Evolutionary conservation across 176 grass and related monocot genomes (phyloP).

Genomic region (Rhynchospora breviuscula): DNA sequence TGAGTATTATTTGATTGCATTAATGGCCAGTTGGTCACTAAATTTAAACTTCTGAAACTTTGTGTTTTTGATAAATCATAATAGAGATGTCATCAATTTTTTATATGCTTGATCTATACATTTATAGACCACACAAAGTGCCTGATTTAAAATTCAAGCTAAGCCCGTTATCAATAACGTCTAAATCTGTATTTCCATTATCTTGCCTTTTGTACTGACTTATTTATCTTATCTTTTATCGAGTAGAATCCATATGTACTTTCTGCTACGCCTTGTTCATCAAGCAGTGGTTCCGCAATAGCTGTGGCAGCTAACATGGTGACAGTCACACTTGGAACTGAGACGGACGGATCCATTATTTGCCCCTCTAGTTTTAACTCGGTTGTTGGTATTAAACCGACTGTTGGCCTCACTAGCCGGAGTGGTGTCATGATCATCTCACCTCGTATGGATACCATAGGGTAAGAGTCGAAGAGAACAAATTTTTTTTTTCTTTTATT

Average conservation of each 20-base stretch:
- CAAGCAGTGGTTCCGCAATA: constrained; percentile 75
- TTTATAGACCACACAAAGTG: neutral
- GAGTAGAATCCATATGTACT: constrained; percentile 60
- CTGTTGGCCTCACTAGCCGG: constrained; percentile 71
- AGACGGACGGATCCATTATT: constrained; percentile 81
- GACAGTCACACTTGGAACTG: constrained; percentile 68
- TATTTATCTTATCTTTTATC: neutral
- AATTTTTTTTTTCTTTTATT: neutral
- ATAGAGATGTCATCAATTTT: neutral
- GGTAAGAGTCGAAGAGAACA: constrained; percentile 42
- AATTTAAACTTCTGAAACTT: neutral
- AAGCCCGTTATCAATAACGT: neutral
- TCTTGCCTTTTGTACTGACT: neutral
- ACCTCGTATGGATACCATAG: constrained; percentile 59
- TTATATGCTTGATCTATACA: neutral
- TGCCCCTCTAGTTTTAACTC: constrained; percentile 68
- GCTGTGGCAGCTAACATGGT: constrained; percentile 56
- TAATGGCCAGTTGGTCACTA: neutral
- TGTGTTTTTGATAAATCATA: neutral
- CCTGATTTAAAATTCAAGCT: neutral
- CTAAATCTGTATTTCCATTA: neutral
- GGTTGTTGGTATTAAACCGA: constrained; percentile 70
- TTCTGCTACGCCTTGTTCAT: constrained; percentile 46
- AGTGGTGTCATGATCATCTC: constrained; percentile 75
- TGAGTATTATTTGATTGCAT: neutral